Conservation (phyloP, 2,329 filamentous ascomycete species). For the Pseudohalonectria lignicola region DNA sequence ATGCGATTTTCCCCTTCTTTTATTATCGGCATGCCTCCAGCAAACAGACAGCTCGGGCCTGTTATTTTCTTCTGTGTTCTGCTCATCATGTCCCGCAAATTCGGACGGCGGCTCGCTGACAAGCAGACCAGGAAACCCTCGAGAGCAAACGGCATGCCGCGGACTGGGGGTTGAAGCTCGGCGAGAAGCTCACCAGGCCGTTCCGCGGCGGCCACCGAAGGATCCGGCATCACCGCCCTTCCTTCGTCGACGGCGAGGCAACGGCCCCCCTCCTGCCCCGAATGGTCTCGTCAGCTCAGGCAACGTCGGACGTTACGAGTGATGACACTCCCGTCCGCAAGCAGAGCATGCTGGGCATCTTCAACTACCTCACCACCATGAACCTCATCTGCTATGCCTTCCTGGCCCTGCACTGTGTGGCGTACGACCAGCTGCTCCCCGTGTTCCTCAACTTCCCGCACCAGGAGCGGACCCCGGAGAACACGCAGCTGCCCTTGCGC, state of each 20-base stretch:
- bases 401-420: conserved; percentile 70
- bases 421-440: conserved; percentile 79
- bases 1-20: conserved; percentile 6
- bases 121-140: conserved; percentile 60
- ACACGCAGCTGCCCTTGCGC: conserved; percentile 60
- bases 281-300: conserved; percentile 12
- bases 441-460: conserved; percentile 76
- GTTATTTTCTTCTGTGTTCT: too few species aligned
- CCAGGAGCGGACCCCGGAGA: conserved; percentile 40
- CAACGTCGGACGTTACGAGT: too few species aligned
- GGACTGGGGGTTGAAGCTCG: conserved; percentile 69
- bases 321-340: conserved; percentile 3
- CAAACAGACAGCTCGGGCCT: too few species aligned
- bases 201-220: conserved; percentile 12
- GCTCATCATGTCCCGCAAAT: too few species aligned
- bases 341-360: conserved; percentile 11
- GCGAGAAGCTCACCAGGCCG: conserved; percentile 45
- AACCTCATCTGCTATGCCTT: conserved; percentile 64
- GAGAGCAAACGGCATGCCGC: conserved; percentile 53
- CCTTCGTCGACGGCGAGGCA: conserved; percentile 44
- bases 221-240: conserved; percentile 28
- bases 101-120: too few species aligned
- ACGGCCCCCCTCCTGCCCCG: conserved; percentile 41
- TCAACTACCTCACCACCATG: conserved; percentile 18
- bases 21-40: too few species aligned